phyloP scores from a whole-genome alignment of 2,329 filamentous ascomycete genomes.

The Sporothrix brasiliensis region DNA sequence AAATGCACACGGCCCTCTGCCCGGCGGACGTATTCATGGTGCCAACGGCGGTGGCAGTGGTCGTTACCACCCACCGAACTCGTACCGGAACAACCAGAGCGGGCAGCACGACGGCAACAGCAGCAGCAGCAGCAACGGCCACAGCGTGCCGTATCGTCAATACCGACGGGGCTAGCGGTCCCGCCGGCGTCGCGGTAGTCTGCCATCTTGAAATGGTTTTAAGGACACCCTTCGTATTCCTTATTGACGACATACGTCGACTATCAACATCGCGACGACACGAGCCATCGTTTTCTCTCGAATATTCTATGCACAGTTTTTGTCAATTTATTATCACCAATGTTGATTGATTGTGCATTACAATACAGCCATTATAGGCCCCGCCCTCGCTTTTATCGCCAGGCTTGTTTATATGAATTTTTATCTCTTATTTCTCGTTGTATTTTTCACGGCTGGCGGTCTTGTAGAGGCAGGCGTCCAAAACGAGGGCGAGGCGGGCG shows the following conservation, averaged over 20 bases:
- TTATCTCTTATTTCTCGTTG: background rate
- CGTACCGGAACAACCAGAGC: constrained; percentile 12
- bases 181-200: background rate
- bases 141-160: constrained; percentile 19
- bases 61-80: constrained; percentile 24
- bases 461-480: constrained; percentile 4
- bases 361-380: background rate
- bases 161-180: constrained; percentile 25
- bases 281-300: background rate
- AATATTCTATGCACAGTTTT: background rate
- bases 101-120: constrained; percentile 7
- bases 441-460: background rate
- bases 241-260: background rate
- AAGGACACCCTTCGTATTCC: background rate
- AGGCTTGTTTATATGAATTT: background rate
- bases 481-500: background rate
- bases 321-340: background rate
- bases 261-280: background rate
- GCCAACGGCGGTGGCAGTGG: constrained; percentile 13
- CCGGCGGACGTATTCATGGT: background rate
- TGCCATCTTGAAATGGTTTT: background rate
- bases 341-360: background rate
- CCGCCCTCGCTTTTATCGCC: background rate
- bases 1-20: background rate
- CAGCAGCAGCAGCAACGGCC: background rate